Evolutionary conservation across 2,329 filamentous ascomycete species (phyloP), one percentile per base, ranked within the genome.

Genomic region (Fusarium poae): DNA sequence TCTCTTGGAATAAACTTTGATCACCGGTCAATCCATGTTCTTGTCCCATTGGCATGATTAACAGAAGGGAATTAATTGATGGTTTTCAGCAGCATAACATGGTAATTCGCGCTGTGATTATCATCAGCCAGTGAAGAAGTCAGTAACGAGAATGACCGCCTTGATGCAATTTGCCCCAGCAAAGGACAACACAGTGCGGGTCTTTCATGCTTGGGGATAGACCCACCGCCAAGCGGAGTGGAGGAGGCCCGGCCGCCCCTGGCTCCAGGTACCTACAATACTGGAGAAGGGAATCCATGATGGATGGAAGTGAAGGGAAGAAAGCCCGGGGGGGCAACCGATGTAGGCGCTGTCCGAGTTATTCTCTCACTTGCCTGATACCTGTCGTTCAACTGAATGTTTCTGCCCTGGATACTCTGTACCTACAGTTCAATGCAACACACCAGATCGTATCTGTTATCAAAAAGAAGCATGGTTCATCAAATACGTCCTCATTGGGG

Each of bases 181-280:
- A 63, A 45, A 55, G 54, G 35, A 59, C 46, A 60, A 60, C 62
- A 70, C 67, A 70, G 67, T 70, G 67, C 67, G 53, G 53, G 58
- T 35, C 58, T 37, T 39, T 18, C 50, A 29, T 49, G 21, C 50
- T 62, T 42, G 53, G 54, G 35, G 43, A 46, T 34, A n/a, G 60
- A 43, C 32, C 61, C 62, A 65, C 60, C 37, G n/a, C 30, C 53
- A 60, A 60, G 62, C 27, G 42, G 61, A 53, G 62, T 60, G 27
- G 61, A 65, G 53, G 60, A 65, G 53, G 61, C 16, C 60, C 62
- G 62, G 62, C 53, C 60, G 40, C 46, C 62, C 62, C 60, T 65
- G 52, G 34, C 34, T 39, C 34, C 23, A 29, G 48, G 34, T 15
- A 27, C 35, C 7, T 10, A 27, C 35, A 8, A 20, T 13, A 39